These are phyloP conservation scores for Luffa acutangula DNA, from an alignment of 306 rosid species.

Conservation along the genomic window DNA sequence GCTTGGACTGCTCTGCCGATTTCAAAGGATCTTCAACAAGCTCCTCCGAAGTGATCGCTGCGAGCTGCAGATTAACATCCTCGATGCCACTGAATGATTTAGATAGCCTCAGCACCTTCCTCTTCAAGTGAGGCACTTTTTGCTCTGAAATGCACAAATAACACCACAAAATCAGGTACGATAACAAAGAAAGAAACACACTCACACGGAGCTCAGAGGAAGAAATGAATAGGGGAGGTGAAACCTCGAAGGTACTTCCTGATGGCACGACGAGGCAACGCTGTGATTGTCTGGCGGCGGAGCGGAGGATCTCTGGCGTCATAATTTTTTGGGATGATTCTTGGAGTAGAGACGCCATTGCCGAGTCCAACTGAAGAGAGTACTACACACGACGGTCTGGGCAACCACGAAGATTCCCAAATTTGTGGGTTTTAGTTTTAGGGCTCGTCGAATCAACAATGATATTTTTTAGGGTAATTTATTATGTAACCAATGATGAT, in stretches of 20 bases:
- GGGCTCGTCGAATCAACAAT: neutral
- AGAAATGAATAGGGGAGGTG: neutral
- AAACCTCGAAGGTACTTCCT: slow-evolving; percentile 77
- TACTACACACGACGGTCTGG: no score
- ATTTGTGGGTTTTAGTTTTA: neutral
- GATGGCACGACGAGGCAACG: slow-evolving; percentile 67
- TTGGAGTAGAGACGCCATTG: slow-evolving; percentile 52
- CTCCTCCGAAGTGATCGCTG: slow-evolving; percentile 46
- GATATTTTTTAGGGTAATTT: neutral
- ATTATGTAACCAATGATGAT: no score
- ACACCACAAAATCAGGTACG: neutral
- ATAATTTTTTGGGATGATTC: slow-evolving; percentile 64
- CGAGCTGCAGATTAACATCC: slow-evolving; percentile 51
- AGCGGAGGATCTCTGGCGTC: slow-evolving; percentile 50
- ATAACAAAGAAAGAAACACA: neutral
- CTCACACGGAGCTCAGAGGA: neutral
- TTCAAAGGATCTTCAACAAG: slow-evolving; percentile 77
- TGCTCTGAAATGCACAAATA: slow-evolving; percentile 34
- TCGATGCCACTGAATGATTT: slow-evolving; percentile 64
- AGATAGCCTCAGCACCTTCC: slow-evolving; percentile 65
- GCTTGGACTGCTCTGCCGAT: slow-evolving; percentile 49
- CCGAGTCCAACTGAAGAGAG: neutral
- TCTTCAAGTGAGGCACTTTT: slow-evolving; percentile 76
- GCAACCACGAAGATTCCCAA: neutral
- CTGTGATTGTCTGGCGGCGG: slow-evolving; percentile 75